Evolutionary conservation across 768 basidiomycete species (phyloP).

Genomic region (Boletus vinaceobasis): DNA sequence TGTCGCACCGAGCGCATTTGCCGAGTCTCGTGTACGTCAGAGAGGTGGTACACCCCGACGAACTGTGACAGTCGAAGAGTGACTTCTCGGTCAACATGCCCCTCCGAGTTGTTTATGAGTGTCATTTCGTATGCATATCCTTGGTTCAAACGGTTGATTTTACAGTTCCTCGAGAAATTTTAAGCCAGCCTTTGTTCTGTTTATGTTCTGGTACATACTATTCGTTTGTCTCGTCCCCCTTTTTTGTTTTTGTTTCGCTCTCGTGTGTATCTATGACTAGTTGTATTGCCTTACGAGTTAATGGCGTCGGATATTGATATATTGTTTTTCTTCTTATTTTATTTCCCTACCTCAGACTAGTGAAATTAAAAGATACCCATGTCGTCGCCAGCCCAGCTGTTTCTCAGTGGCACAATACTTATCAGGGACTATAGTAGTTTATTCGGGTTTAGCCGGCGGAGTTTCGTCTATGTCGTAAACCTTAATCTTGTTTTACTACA

Average conservation of each 20-base stretch:
- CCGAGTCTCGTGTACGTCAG: slow-evolving; percentile 27
- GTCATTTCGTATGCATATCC: not conserved
- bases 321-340: not conserved
- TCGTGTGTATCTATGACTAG: slow-evolving; percentile 20
- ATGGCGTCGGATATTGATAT: slow-evolving; percentile 5
- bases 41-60: slow-evolving; percentile 24
- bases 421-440: no score
- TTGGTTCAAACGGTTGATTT: not conserved
- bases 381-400: not conserved
- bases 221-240: slow-evolving; percentile 8
- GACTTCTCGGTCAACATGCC: not conserved
- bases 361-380: slow-evolving; percentile 9
- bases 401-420: not conserved
- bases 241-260: slow-evolving; percentile 2
- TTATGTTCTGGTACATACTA: slow-evolving; percentile 16
- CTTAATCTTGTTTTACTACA: slow-evolving; percentile 20
- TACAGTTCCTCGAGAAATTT: not conserved
- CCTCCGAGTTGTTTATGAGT: not conserved
- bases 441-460: slow-evolving; percentile 20
- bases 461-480: slow-evolving; percentile 11
- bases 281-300: slow-evolving; percentile 13
- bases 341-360: not conserved
- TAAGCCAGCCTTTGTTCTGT: slow-evolving; percentile 8
- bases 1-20: slow-evolving; percentile 40
- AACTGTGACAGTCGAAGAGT: slow-evolving; percentile 20